phyloP scores from a whole-genome alignment of 306 rosid species.

The Casuarina equisetifolia region DNA sequence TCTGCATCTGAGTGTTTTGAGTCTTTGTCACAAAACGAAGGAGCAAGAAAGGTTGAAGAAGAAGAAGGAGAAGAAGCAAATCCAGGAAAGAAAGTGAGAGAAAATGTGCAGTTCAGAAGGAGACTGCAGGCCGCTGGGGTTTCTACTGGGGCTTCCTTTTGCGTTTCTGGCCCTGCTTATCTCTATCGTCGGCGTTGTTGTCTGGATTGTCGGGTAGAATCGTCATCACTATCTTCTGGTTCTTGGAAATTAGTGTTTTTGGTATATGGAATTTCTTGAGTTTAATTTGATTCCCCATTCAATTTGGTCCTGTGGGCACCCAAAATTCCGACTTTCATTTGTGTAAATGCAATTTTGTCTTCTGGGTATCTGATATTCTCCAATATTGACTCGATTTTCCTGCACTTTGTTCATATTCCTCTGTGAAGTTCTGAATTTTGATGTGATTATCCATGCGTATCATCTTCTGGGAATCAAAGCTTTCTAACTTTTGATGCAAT shows the following conservation, averaged over 20 bases:
- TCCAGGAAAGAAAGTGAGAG: neutral
- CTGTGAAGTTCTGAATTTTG: neutral
- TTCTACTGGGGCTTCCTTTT: conserved; percentile 86
- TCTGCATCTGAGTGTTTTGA: neutral
- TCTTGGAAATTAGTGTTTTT: neutral
- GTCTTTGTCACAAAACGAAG: neutral
- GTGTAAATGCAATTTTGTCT: neutral
- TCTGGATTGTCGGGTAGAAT: conserved; percentile 80
- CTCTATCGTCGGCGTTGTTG: conserved; percentile 65
- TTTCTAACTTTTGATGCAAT: conserved; percentile 10
- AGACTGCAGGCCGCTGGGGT: conserved; percentile 90
- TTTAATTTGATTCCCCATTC: neutral
- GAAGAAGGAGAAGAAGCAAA: neutral
- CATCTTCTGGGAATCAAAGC: conserved; percentile 9
- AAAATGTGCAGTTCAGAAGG: conserved; percentile 73
- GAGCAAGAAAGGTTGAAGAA: neutral
- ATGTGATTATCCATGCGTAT: neutral
- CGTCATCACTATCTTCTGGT: neutral
- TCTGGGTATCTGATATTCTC: conserved; percentile 5
- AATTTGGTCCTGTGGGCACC: neutral
- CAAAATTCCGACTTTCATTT: neutral
- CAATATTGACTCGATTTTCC: neutral
- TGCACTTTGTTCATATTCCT: conserved; percentile 17
- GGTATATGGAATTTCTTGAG: neutral
- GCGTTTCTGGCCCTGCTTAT: conserved; percentile 67